phyloP scores from a whole-genome alignment of 2,329 filamentous ascomycete genomes.

The Paradendryphiella salina region DNA sequence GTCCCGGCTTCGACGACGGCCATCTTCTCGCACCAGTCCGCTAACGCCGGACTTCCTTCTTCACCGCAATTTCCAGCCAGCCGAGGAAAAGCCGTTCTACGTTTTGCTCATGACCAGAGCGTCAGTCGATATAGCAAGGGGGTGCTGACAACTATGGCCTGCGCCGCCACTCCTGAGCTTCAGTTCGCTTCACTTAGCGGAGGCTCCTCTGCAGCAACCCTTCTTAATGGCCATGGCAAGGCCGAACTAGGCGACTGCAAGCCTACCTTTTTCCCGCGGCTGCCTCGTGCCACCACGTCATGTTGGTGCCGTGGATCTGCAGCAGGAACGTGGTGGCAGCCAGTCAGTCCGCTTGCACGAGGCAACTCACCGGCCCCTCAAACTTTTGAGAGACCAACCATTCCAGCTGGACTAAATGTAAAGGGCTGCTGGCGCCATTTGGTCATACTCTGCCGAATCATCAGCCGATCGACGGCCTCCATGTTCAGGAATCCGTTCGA shows the following conservation, averaged over 20 bases:
- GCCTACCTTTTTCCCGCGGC: neutral
- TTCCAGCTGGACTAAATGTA: neutral
- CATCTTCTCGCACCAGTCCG: neutral
- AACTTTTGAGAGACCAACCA: neutral
- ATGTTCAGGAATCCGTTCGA: neutral
- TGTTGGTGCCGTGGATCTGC: constrained; percentile 2
- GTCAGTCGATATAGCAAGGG: constrained; percentile 1
- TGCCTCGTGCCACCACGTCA: neutral
- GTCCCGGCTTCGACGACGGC: constrained; percentile 4
- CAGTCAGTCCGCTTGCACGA: neutral
- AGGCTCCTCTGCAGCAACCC: neutral
- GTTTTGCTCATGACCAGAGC: neutral
- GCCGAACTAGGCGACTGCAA: neutral
- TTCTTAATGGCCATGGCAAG: neutral
- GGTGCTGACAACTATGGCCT: constrained; percentile 1
- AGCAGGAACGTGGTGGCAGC: neutral
- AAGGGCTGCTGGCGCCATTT: neutral
- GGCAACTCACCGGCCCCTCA: neutral
- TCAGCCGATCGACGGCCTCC: neutral
- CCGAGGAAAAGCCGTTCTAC: neutral
- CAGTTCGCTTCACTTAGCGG: constrained; percentile 2
- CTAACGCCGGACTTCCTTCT: neutral
- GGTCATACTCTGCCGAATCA: neutral
- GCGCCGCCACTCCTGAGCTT: constrained; percentile 5
- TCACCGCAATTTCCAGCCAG: constrained; percentile 9